These are phyloP conservation scores for Aeminium ludgeri DNA, from an alignment of 495 filamentous ascomycete genomes.

Conservation along the genomic window DNA sequence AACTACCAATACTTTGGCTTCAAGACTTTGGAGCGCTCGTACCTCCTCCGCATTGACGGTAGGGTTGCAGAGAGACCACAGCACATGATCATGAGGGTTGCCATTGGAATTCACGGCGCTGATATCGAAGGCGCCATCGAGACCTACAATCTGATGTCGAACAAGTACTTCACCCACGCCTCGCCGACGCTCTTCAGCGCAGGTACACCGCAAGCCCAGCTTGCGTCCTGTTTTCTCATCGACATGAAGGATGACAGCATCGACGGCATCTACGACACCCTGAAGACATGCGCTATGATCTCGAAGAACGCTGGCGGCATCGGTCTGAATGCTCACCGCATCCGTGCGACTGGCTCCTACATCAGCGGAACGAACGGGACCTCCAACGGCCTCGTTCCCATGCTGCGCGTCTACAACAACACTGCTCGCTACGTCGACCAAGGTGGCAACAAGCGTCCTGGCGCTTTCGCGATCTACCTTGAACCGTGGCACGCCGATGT, in stretches of 20 bases:
- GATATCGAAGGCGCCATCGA: conserved; percentile 87
- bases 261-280: conserved; percentile 95
- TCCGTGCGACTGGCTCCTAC: conserved; percentile 91
- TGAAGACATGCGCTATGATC: conserved; percentile 99
- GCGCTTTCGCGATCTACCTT: conserved; percentile 97
- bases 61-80: conserved; percentile 93
- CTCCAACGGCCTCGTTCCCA: conserved; percentile 92
- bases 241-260: conserved; percentile 99
- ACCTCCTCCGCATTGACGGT: conserved; percentile 79
- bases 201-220: conserved; percentile 79
- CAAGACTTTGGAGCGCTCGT: conserved; percentile 97
- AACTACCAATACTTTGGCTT: conserved; percentile 99
- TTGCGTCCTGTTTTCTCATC: conserved; percentile 94
- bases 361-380: conserved; percentile 94
- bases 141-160: conserved; percentile 96
- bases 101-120: conserved; percentile 89
- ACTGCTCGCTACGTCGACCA: conserved; percentile 97
- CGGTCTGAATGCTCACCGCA: conserved; percentile 85
- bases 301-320: conserved; percentile 98
- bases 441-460: conserved; percentile 96
- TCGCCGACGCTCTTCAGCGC: conserved; percentile 97
- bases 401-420: conserved; percentile 98
- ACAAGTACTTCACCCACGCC: conserved; percentile 93
- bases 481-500: conserved; percentile 98
- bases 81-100: conserved; percentile 98